These are phyloP conservation scores for Beverwykella pulmonaria DNA, from an alignment of 495 filamentous ascomycete species.

Conservation along the genomic window DNA sequence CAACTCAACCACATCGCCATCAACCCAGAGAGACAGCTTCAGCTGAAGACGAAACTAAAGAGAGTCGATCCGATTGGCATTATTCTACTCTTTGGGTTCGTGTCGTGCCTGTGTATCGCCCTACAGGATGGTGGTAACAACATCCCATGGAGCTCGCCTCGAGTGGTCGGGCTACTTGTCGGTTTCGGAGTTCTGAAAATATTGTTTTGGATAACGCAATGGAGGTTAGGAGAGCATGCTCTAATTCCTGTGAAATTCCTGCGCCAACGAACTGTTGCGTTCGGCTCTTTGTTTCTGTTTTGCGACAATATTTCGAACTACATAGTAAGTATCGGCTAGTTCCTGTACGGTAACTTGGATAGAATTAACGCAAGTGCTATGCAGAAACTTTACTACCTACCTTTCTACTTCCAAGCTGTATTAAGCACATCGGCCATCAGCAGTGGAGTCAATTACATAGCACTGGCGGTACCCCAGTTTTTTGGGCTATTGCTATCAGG, in stretches of 20 bases:
- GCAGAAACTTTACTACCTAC: constrained; percentile 37
- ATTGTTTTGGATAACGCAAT: constrained; percentile 14
- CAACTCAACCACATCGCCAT: constrained; percentile 1
- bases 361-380: background rate
- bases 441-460: constrained; percentile 14
- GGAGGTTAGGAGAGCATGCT: constrained; percentile 5
- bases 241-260: constrained; percentile 8
- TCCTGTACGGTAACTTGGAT: background rate
- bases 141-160: constrained; percentile 14
- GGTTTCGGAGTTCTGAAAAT: constrained; percentile 25
- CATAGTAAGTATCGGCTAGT: constrained; percentile 7
- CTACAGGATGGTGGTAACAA: constrained; percentile 16
- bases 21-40: background rate
- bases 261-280: background rate
- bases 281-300: constrained; percentile 33
- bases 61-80: constrained; percentile 9
- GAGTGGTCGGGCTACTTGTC: constrained; percentile 23
- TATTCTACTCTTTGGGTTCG: background rate
- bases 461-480: constrained; percentile 12
- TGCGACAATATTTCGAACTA: constrained; percentile 37
- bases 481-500: constrained; percentile 10
- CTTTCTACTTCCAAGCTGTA: constrained; percentile 45
- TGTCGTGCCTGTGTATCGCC: constrained; percentile 9
- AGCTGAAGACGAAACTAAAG: constrained; percentile 14
- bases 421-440: constrained; percentile 23